phyloP scores from a whole-genome alignment of 2,329 filamentous ascomycete genomes.

The Xenoacremonium recifei region DNA sequence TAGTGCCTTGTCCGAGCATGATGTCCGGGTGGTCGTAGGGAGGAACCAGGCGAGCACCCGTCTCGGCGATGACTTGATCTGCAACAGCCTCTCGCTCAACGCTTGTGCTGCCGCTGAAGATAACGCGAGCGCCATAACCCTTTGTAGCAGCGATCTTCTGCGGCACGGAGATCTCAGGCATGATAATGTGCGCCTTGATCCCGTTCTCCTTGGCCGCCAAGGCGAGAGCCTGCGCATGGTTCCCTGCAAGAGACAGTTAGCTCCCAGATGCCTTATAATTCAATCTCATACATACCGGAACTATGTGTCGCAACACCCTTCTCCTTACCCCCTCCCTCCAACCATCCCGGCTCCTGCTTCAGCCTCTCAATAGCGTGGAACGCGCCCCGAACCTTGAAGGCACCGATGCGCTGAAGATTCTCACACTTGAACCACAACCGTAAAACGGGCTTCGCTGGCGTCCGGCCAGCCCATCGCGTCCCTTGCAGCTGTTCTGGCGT shows the following conservation, averaged over 20 bases:
- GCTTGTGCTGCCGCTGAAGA: conserved; percentile 80
- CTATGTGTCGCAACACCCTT: conserved; percentile 87
- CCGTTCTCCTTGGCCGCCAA: conserved; percentile 73
- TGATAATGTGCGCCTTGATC: conserved; percentile 84
- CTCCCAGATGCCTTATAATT: not conserved
- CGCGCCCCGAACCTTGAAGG: conserved; percentile 89
- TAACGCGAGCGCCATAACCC: conserved; percentile 72
- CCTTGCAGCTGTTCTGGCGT: conserved; percentile 48
- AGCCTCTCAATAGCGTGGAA: conserved; percentile 80
- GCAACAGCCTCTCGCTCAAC: conserved; percentile 79
- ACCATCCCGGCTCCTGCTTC: conserved; percentile 59
- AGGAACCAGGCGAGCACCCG: conserved; percentile 76
- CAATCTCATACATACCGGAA: conserved; percentile 59
- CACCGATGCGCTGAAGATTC: conserved; percentile 85
- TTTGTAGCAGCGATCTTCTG: conserved; percentile 83
- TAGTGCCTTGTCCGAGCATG: conserved; percentile 89
- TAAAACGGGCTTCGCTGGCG: conserved; percentile 63
- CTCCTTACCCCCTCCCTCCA: conserved; percentile 55
- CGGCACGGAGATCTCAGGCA: conserved; percentile 83
- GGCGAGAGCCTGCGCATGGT: conserved; percentile 90
- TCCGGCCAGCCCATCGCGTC: conserved; percentile 55
- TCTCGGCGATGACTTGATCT: conserved; percentile 64
- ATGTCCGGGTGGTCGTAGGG: conserved; percentile 93
- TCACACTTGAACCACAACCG: conserved; percentile 94
- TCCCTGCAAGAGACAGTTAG: conserved; percentile 54